phyloP scores from a whole-genome alignment of 345 rosid species.

The Abelmoschus esculentus region DNA sequence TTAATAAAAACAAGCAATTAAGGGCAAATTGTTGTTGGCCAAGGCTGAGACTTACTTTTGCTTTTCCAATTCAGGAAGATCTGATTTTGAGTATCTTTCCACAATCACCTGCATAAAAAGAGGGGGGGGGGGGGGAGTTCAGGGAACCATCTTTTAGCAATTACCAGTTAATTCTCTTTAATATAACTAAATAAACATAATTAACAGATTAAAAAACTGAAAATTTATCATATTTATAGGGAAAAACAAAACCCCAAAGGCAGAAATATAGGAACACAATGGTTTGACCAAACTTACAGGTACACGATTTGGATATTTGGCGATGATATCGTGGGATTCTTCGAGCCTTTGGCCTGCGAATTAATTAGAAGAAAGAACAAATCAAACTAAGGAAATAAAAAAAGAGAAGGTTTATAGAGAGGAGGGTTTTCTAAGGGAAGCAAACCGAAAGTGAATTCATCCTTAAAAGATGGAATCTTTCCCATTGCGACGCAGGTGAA shows the following conservation, averaged over 20 bases:
- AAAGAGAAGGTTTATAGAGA: not conserved
- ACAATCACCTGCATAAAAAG: conserved; percentile 48
- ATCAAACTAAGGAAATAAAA: not conserved
- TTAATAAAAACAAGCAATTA: not conserved
- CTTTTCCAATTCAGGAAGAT: conserved; percentile 73
- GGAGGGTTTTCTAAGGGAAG: not conserved
- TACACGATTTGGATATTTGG: conserved; percentile 50
- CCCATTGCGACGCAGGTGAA: conserved; percentile 17
- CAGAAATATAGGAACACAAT: not conserved
- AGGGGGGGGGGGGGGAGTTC: no score
- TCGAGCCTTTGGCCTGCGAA: conserved; percentile 46
- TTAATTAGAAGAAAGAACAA: not conserved
- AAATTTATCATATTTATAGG: not conserved
- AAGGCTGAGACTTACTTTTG: conserved; percentile 44
- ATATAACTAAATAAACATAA: not conserved
- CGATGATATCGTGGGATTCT: conserved; percentile 48
- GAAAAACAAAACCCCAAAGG: not conserved
- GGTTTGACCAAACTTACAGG: conserved; percentile 41
- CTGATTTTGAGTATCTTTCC: conserved; percentile 63
- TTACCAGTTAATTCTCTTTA: not conserved
- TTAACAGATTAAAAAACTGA: not conserved
- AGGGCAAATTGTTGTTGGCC: not conserved
- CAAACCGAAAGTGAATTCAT: conserved; percentile 52
- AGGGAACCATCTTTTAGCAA: not conserved
- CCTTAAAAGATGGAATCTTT: conserved; percentile 40